Percentiles rank a stretch among this genome's conserved stretches.
These are phyloP conservation scores for Fraxinus latifolia DNA, from an alignment of 305 asterid genomes.

Conservation along the genomic window DNA sequence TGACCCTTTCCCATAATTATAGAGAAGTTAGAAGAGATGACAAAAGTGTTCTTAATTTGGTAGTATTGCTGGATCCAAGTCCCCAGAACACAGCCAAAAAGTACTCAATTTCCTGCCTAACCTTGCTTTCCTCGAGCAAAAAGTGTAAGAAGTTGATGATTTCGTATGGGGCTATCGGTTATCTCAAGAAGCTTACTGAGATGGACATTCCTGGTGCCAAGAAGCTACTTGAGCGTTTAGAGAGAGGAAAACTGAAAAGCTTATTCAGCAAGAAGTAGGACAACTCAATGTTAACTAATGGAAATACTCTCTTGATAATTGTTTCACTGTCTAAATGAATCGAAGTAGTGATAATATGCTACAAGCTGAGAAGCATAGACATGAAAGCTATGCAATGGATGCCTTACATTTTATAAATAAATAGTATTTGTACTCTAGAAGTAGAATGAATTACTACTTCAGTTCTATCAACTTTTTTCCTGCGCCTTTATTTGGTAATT, in stretches of 20 bases:
- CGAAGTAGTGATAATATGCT: background rate
- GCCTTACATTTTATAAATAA: conserved; percentile 23
- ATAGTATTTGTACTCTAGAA: conserved; percentile 18
- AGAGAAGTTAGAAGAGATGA: conserved; percentile 57
- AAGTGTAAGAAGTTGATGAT: conserved; percentile 82
- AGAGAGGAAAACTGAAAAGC: conserved; percentile 56
- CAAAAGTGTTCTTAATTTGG: conserved; percentile 74
- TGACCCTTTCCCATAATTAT: conserved; percentile 51
- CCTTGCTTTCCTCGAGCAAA: conserved; percentile 64
- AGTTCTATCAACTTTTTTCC: background rate
- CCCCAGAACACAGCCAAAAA: conserved; percentile 77
- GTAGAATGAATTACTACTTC: background rate
- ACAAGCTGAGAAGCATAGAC: conserved; percentile 10
- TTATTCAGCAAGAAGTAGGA: conserved; percentile 57
- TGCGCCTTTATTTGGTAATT: background rate
- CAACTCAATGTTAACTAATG: conserved; percentile 25
- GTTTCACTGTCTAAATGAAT: conserved; percentile 52
- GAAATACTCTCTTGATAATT: conserved; percentile 20
- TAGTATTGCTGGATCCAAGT: conserved; percentile 73
- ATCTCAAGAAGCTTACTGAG: conserved; percentile 70
- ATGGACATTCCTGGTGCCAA: conserved; percentile 77
- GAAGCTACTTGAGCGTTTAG: conserved; percentile 67
- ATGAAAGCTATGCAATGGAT: conserved; percentile 22
- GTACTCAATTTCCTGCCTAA: conserved; percentile 63
- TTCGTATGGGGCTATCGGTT: conserved; percentile 86